Conservation (phyloP, 225 moss, liverwort and hornwort genomes). For the Sphagnum contortum region DNA sequence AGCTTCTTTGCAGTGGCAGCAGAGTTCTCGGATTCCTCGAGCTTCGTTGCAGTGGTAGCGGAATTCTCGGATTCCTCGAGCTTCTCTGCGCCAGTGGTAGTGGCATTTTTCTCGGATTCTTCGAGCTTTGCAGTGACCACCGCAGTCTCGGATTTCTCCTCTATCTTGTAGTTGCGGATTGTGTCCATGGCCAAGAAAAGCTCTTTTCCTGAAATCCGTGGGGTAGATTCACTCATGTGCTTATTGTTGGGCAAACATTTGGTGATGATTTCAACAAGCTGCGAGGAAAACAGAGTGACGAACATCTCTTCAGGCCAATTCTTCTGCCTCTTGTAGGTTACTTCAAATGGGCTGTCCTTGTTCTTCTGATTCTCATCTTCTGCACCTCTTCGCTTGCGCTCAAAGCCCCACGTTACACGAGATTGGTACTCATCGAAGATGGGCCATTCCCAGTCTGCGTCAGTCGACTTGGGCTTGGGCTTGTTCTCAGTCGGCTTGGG, state of each 20-base stretch:
- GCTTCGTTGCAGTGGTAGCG: no score
- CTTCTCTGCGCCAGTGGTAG: no score
- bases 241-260: constrained; percentile 14
- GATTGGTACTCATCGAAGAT: no score
- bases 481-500: no score
- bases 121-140: not conserved
- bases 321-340: constrained; percentile 13
- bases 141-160: not conserved
- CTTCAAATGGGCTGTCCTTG: constrained; percentile 17
- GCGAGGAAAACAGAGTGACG: constrained; percentile 9
- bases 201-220: constrained; percentile 14
- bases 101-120: no score
- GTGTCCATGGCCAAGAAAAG: constrained; percentile 13
- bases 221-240: constrained; percentile 14
- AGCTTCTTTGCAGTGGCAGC: not conserved
- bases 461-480: no score
- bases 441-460: no score
- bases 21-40: not conserved
- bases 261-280: constrained; percentile 16
- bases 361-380: no score
- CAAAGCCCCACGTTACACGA: no score
- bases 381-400: no score
- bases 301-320: constrained; percentile 23
- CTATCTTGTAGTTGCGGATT: not conserved
- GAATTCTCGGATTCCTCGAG: no score